These are phyloP conservation scores for Arthrobotrys megalospora DNA, from an alignment of 2,329 filamentous ascomycete species.

Conservation along the genomic window DNA sequence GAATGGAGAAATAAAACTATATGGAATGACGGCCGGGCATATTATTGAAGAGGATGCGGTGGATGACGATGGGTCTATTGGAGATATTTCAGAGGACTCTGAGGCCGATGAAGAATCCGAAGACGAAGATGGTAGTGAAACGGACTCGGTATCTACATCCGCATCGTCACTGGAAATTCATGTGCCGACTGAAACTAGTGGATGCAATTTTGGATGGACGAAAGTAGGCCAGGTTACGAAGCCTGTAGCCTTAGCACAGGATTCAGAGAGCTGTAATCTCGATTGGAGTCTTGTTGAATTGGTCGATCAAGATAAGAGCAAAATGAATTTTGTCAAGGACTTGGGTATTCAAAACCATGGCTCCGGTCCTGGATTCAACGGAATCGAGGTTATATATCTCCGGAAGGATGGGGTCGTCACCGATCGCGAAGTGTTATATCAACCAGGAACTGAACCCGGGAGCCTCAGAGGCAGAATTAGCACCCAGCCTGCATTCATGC, in stretches of 20 bases:
- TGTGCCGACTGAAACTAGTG: constrained; percentile 35
- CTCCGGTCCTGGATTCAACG: too few species aligned
- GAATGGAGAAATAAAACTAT: constrained; percentile 15
- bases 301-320: neutral
- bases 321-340: constrained; percentile 41
- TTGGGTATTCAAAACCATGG: neutral
- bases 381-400: constrained; percentile 19
- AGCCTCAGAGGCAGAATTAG: constrained; percentile 37
- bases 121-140: constrained; percentile 23
- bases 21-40: constrained; percentile 42
- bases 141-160: neutral
- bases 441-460: constrained; percentile 38
- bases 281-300: constrained; percentile 52
- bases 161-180: constrained; percentile 24
- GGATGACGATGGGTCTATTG: neutral
- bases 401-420: neutral
- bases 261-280: constrained; percentile 5
- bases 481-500: constrained; percentile 27
- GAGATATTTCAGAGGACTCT: neutral
- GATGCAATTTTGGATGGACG: constrained; percentile 33
- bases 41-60: constrained; percentile 7
- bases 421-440: constrained; percentile 26
- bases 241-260: neutral
- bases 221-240: constrained; percentile 28
- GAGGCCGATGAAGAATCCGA: neutral